Percentiles rank a stretch among this genome's conserved stretches.
Conservation (phyloP, 2,329 filamentous ascomycete species). For the Albophoma yamanashiensis region DNA sequence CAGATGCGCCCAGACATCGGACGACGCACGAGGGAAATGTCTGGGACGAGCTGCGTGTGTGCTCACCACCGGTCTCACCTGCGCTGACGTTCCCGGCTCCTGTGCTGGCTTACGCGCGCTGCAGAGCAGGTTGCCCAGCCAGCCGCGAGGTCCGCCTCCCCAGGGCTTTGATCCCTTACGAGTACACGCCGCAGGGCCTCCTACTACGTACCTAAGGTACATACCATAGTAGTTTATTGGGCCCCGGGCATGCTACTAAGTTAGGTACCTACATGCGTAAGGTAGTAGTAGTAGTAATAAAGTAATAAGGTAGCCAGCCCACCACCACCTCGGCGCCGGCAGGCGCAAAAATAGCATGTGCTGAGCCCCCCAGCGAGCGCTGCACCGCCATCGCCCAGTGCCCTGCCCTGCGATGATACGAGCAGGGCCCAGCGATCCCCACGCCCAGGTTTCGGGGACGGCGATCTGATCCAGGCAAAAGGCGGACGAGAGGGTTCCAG, state of each 20-base stretch:
- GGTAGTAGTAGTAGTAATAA: no score
- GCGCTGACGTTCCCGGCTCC: background rate
- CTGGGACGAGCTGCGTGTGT: background rate
- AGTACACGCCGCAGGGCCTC: background rate
- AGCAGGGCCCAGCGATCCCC: background rate
- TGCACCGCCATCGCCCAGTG: background rate
- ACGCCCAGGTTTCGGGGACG: background rate
- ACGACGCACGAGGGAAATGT: background rate
- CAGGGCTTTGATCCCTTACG: background rate
- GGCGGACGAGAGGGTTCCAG: background rate
- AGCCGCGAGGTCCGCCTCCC: background rate
- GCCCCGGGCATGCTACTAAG: background rate
- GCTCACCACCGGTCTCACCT: background rate
- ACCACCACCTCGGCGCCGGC: background rate
- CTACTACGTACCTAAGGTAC: no score
- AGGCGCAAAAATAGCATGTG: background rate
- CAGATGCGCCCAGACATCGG: background rate
- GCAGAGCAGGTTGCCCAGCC: background rate
- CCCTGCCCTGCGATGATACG: background rate
- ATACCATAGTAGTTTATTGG: no score
- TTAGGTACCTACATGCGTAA: no score
- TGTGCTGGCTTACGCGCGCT: background rate
- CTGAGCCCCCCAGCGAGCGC: background rate
- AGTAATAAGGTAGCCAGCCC: no score
- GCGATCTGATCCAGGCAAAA: background rate